Conservation (phyloP, 176 grass and related monocot species). For the Tillandsia leiboldiana region DNA sequence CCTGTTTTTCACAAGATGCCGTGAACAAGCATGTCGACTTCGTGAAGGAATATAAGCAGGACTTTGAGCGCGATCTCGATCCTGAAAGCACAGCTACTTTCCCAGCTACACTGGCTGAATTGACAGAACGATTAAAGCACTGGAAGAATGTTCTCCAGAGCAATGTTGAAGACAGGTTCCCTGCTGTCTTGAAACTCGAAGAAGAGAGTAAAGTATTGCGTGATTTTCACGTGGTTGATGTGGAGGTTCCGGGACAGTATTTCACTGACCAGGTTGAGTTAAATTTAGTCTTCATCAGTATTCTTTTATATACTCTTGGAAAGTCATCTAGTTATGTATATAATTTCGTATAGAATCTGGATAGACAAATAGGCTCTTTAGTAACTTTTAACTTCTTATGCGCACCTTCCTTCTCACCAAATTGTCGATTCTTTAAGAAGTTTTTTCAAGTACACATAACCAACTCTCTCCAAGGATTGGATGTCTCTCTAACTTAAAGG, state of each 20-base stretch:
- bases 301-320: no score
- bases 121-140: constrained; percentile 92
- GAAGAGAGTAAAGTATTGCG: constrained; percentile 94
- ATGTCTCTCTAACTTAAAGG: no score
- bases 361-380: not conserved
- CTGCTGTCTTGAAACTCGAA: constrained; percentile 91
- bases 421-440: no score
- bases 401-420: no score
- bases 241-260: constrained; percentile 94
- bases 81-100: constrained; percentile 93
- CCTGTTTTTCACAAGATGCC: constrained; percentile 97
- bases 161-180: constrained; percentile 95
- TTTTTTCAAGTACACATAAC: no score
- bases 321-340: no score
- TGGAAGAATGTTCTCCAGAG: constrained; percentile 99
- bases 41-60: constrained; percentile 97
- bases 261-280: constrained; percentile 86
- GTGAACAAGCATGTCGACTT: constrained; percentile 99
- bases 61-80: constrained; percentile 95
- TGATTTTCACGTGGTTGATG: constrained; percentile 94
- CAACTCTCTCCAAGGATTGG: no score
- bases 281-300: no score
- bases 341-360: no score
- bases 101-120: constrained; percentile 72
- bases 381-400: no score